Conservation (phyloP, 331 rosid genomes). For the Spiraea crenata region DNA sequence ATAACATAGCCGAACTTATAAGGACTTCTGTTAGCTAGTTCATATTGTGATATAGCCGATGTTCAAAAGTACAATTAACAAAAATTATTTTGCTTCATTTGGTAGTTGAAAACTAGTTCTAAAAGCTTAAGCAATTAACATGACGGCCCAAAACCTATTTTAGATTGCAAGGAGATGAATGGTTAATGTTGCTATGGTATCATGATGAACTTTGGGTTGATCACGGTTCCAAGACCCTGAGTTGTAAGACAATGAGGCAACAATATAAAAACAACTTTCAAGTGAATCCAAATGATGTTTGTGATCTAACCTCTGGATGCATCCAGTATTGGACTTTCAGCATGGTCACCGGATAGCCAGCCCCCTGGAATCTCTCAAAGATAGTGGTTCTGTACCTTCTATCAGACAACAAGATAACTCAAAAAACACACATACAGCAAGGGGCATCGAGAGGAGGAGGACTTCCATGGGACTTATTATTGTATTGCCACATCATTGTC, state of each 20-base stretch:
- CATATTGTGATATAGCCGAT: neutral
- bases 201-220: neutral
- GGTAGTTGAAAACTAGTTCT: neutral
- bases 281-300: neutral
- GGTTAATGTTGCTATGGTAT: neutral
- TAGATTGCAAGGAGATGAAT: neutral
- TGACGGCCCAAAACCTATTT: neutral
- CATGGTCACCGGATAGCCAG: conserved; percentile 92
- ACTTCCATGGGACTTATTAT: no score
- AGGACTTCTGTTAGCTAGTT: neutral
- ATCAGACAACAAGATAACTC: conserved; percentile 16
- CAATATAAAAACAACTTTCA: neutral
- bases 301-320: conserved; percentile 90
- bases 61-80: no score
- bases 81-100: no score
- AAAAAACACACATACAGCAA: neutral
- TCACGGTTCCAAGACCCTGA: neutral
- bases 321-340: conserved; percentile 93
- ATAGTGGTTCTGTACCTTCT: conserved; percentile 78
- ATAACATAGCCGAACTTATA: neutral
- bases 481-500: no score
- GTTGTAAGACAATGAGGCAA: neutral
- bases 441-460: conserved; percentile 7
- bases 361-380: conserved; percentile 81
- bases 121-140: neutral